A percentile compares a stretch with the other conserved stretches of the same genome.
phyloP scores from a whole-genome alignment of 257 asterid species.

The Oldenlandia corymbosa region DNA sequence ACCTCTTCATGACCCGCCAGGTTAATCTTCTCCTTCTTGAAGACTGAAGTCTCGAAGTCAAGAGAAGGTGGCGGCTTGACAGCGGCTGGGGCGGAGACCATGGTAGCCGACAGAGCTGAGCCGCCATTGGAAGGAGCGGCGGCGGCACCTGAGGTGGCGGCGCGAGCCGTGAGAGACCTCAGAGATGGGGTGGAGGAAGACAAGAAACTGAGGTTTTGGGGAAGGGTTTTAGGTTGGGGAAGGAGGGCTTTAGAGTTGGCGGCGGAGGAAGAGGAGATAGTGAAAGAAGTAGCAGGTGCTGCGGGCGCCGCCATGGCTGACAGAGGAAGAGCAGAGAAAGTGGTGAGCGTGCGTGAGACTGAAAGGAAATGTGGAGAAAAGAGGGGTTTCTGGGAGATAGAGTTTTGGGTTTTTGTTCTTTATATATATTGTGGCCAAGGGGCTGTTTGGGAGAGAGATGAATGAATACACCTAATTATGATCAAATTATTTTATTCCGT shows the following conservation, averaged over 20 bases:
- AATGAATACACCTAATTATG: too few relatives aligned
- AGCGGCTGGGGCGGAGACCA: constrained; percentile 50
- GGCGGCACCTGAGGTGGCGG: constrained; percentile 15
- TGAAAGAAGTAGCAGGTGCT: constrained; percentile 25
- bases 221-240: constrained; percentile 15
- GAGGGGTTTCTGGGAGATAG: not conserved
- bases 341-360: not conserved
- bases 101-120: constrained; percentile 46
- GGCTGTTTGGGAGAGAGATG: too few relatives aligned
- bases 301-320: constrained; percentile 65
- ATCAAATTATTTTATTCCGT: too few relatives aligned
- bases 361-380: constrained; percentile 10
- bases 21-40: constrained; percentile 71
- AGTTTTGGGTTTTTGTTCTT: constrained; percentile 15
- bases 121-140: constrained; percentile 27
- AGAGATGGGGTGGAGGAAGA: constrained; percentile 55
- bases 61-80: constrained; percentile 40
- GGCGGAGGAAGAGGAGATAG: constrained; percentile 28
- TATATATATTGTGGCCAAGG: not conserved
- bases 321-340: not conserved
- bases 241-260: constrained; percentile 23
- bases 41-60: constrained; percentile 74
- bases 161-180: constrained; percentile 36
- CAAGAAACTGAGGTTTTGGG: constrained; percentile 43
- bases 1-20: constrained; percentile 94